These are phyloP conservation scores for Hysterium pulicare DNA, from an alignment of 2,329 filamentous ascomycete species.

Conservation along the genomic window DNA sequence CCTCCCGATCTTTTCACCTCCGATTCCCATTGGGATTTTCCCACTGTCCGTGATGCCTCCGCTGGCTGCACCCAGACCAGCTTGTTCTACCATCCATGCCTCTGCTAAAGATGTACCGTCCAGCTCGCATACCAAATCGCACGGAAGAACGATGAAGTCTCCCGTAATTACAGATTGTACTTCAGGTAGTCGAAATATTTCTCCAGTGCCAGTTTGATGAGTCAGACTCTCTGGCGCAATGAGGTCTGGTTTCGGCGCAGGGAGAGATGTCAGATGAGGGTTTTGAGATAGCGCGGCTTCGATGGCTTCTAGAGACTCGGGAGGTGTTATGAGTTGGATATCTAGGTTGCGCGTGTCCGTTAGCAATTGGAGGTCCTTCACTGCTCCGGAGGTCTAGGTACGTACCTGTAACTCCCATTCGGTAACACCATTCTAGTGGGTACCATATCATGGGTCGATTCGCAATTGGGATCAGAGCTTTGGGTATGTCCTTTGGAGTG, in stretches of 20 bases:
- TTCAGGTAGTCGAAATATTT: conserved; percentile 80
- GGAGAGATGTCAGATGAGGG: conserved; percentile 70
- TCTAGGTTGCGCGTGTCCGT: conserved; percentile 26
- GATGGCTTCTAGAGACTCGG: conserved; percentile 61
- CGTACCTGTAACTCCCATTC: conserved; percentile 72
- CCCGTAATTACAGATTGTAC: conserved; percentile 73
- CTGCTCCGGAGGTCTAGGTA: conserved; percentile 6
- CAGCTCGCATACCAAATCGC: conserved; percentile 88
- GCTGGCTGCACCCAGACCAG: conserved; percentile 61
- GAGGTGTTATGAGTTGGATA: conserved; percentile 56
- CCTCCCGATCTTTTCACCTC: conserved; percentile 56
- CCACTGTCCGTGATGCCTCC: conserved; percentile 46
- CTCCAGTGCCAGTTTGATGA: conserved; percentile 83
- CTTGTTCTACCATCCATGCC: conserved; percentile 85
- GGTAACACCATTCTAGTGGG: conserved; percentile 79
- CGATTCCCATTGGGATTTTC: conserved; percentile 47
- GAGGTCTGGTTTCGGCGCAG: conserved; percentile 69
- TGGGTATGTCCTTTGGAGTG: conserved; percentile 75
- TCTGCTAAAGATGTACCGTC: conserved; percentile 79
- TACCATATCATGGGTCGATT: conserved; percentile 91
- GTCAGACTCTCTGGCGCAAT: conserved; percentile 73
- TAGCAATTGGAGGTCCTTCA: conserved; percentile 1
- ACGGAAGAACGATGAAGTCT: conserved; percentile 88
- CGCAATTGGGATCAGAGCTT: conserved; percentile 76
- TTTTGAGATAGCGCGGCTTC: conserved; percentile 70